Evolutionary conservation across 257 asterid species (phyloP), one percentile per base, ranked within the genome.

Genomic region (Solanum commersonii): DNA sequence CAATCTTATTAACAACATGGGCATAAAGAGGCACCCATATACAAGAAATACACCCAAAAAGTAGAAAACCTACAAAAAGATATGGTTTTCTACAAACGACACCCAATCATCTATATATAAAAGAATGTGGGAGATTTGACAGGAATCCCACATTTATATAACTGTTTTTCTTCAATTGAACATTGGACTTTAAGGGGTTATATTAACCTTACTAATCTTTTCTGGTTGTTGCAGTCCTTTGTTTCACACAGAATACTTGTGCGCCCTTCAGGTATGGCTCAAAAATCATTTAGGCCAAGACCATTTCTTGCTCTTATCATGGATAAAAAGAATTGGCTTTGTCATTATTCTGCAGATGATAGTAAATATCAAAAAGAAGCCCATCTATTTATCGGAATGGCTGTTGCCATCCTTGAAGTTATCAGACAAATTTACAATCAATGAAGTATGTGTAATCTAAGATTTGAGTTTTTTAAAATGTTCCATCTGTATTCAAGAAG

Each of bases 201-300:
- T n/a, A 40, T 25, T 79, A 42, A 71, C 83, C 88, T 63, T 35
- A 40, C 90, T 84, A 67, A n/a, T 88, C n/a, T 76, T 84, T 89
- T 87, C 38, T 67, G 81, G 59, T 90, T 89, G 83, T 89, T 93
- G 94, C 98, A 97, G 98, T 91, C 96, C 89, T 93, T 95, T 86
- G 95, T 95, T 88, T 91, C 98, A 37, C 99, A 97, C 94, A 95
- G 98, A 91, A 84, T 95, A 77, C 96, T 94, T 68, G 90, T 97
- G 70, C 91, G 91, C 15, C 90, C 94, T 88, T 35, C 38, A 35
- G 38, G 38, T 35, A 35, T 35, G 38, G 38, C 38, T 35, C 38
- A 35, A 11, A 42, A 42, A 42, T 10, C 71, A 87, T 37, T 29
- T 83, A 87, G 29, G 89, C 70, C 60, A 35, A 65, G 84, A 38